Base-by-base conservation (phyloP, 1,139 yeast genomes). In the Candida gigantensis region DNA sequence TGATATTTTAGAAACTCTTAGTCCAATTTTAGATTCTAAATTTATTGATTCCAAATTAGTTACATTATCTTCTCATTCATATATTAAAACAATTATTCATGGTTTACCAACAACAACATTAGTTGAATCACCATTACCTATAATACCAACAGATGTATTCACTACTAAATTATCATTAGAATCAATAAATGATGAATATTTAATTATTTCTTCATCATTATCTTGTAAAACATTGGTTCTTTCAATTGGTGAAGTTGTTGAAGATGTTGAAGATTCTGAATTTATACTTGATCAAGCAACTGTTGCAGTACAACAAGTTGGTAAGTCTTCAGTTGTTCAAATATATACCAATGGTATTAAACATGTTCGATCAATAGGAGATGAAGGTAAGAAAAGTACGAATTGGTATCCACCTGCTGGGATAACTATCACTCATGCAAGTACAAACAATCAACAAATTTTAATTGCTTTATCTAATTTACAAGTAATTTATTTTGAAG, bases 331-430 rank as follows among this genome's bases (percentile, higher is more conserved):
- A 0, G 58, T 89, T 0, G 74, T 84, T 3, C 98, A 92, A 54
- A 72, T 90, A 1, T 84, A 86, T 53, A 51, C 79, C 0, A 72
- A 77, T 44, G 96, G 94, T n/a, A 66, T 92, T 19, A 69, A 83
- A 12, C 90, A 85, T 49, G 67, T 89, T 3, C 58, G 65, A 4
- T 65, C 67, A 20, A 32, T 40, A 4, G n/a, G n/a, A n/a, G 44
- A 41, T 5, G 40, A 36, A 4, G 35, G 35, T 15, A 49, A 42
- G 11, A 57, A 59, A 12, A 51, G 60, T 3, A 68, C 78, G 6
- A 85, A 85, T 45, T 92, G 98, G 98, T 69, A 62, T 28, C 88
- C 96, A 1, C 95, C 96, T 0, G 82, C 84, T 0, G 95, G 95
- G 5, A 78, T 84, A 11, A 66, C 74, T 20, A 72, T 92, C 28